Base-by-base conservation (phyloP, 2,329 filamentous ascomycete species). In the Aspergillus carbonarius region DNA sequence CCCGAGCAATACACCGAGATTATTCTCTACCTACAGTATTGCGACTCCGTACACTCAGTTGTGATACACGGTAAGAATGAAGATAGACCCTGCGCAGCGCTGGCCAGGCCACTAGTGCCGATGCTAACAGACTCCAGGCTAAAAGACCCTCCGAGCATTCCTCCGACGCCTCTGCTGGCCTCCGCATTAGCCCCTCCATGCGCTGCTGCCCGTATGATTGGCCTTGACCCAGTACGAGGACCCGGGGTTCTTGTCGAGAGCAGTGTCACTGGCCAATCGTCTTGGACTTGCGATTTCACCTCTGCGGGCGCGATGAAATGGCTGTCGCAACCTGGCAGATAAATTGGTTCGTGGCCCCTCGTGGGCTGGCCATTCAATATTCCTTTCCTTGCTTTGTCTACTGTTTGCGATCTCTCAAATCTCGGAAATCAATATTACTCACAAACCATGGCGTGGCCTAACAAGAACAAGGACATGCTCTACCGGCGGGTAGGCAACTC, bases 401-500 rank as follows among this genome's bases (percentile, higher is more conserved):
- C 20, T 18, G 3, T 23, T 17, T 5, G 10, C 18, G 9, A 23
- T 54, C 34, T 4, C 18, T 20, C 25, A 2, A 27, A 9, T 30
- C 5, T 34, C 30, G 25, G 27, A 32, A 10, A 7, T n/a, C 30
- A 39, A 8, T 27, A 12, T 8, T 23, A 8, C 44, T 18, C 51
- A 55, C 23, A 52, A 61, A 61, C 20, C 25, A 65, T 68, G 65
- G 64, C 65, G 10, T 67, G 61, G 60, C 62, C 64, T 5, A 68
- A 67, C 55, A 67, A 68, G 54, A 69, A 70, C 49, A 64, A 62
- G 39, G 75, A 78, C 60, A 91, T 90, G 88, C 81, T 88, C 67
- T 91, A 91, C 74, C 85, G 88, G 62, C 87, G 86, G 72, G 80
- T 91, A 6, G 88, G 89, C 68, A 84, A 84, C 50, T 89, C 88